These are phyloP conservation scores for Quercus mongolica DNA, from an alignment of 306 rosid genomes.

Conservation along the genomic window DNA sequence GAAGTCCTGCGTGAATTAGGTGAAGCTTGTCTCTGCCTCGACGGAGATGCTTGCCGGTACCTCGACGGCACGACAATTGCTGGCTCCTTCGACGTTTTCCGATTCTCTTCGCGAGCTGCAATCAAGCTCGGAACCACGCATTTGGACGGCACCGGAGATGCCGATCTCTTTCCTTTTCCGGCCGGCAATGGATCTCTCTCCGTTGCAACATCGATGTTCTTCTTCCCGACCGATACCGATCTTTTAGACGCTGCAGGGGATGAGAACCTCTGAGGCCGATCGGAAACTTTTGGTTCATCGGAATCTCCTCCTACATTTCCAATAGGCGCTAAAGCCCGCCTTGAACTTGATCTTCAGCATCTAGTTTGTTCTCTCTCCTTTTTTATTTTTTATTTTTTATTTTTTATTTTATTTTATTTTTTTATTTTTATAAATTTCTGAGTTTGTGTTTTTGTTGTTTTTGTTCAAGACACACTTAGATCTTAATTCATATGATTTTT, in stretches of 20 bases:
- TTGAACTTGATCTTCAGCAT: neutral
- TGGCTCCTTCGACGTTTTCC: constrained; percentile 56
- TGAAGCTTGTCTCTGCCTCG: constrained; percentile 73
- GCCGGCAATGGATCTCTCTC: constrained; percentile 88
- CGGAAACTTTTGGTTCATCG: constrained; percentile 19
- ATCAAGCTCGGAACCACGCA: constrained; percentile 80
- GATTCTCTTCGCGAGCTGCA: constrained; percentile 70
- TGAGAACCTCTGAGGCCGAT: constrained; percentile 62
- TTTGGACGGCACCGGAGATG: constrained; percentile 89
- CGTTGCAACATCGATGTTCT: constrained; percentile 7
- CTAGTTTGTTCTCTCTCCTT: too few relatives aligned
- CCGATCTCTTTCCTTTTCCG: constrained; percentile 67
- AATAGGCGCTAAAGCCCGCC: constrained; percentile 56
- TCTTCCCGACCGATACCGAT: constrained; percentile 52
- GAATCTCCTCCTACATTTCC: constrained; percentile 24
- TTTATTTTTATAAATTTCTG: too few relatives aligned
- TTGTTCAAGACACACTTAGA: too few relatives aligned
- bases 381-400: too few relatives aligned
- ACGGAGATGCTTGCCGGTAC: constrained; percentile 82
- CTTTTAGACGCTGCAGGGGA: constrained; percentile 80
- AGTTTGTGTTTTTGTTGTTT: too few relatives aligned
- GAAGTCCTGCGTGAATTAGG: constrained; percentile 71
- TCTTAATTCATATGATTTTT: too few relatives aligned
- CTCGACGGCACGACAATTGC: constrained; percentile 86
- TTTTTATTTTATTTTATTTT: too few relatives aligned